phyloP scores from a whole-genome alignment of 495 filamentous ascomycete species.

The Podospora anserina region DNA sequence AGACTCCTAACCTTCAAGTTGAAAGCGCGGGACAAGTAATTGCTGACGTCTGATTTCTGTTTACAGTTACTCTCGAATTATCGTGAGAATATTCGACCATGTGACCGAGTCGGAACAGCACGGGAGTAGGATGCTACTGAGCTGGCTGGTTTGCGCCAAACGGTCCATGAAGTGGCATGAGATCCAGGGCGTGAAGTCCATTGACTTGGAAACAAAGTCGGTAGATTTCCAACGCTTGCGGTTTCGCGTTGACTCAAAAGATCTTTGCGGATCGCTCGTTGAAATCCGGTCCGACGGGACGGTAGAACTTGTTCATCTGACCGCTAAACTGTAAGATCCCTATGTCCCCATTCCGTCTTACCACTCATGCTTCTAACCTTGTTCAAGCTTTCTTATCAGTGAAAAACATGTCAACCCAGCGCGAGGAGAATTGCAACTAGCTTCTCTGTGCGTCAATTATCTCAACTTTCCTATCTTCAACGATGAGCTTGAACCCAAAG shows the following conservation, averaged over 20 bases:
- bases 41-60: not conserved
- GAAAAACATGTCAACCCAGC: not conserved
- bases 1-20: not conserved
- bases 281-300: not conserved
- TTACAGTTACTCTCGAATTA: not conserved
- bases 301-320: conserved; percentile 1
- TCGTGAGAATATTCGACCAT: not conserved
- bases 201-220: not conserved
- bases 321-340: not conserved
- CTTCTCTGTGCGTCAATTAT: not conserved
- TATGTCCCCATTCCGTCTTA: not conserved
- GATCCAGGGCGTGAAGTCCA: not conserved
- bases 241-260: not conserved
- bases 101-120: not conserved
- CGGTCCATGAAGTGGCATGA: not conserved
- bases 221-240: not conserved
- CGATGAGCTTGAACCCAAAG: too few relatives aligned
- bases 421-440: not conserved
- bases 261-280: not conserved
- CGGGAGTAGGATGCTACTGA: not conserved
- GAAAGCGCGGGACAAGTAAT: not conserved
- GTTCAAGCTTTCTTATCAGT: not conserved
- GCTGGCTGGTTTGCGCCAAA: conserved; percentile 1
- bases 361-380: not conserved
- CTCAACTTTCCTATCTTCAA: not conserved